Evolutionary conservation across 768 basidiomycete species (phyloP).

Genomic region (Imleria badia): DNA sequence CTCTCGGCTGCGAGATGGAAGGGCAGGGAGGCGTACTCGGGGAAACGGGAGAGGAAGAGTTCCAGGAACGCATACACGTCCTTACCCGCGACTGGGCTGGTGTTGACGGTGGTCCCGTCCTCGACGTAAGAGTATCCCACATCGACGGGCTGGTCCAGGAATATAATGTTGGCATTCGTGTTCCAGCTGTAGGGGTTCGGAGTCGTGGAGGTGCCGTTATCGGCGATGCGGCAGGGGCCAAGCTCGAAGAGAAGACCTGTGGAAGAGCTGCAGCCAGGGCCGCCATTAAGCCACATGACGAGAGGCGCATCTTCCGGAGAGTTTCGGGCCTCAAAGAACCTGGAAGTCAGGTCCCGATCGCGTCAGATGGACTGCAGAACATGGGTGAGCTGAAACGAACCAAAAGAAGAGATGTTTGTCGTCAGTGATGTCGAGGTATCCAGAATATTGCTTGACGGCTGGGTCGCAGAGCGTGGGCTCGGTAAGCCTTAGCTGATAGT

Average conservation of each 20-base stretch:
- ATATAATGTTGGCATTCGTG: constrained; percentile 57
- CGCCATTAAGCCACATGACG: constrained; percentile 89
- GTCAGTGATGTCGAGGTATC: constrained; percentile 79
- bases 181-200: constrained; percentile 88
- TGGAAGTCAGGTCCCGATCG: constrained; percentile 25
- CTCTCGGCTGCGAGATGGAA: constrained; percentile 85
- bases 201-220: constrained; percentile 69
- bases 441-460: constrained; percentile 71
- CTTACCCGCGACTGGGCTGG: constrained; percentile 80
- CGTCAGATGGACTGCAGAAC: not conserved
- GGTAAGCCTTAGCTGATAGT: constrained; percentile 59
- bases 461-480: constrained; percentile 77
- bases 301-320: constrained; percentile 78
- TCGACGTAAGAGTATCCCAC: constrained; percentile 90
- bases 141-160: constrained; percentile 75
- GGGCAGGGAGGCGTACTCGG: constrained; percentile 63
- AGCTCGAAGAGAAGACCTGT: constrained; percentile 91
- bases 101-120: constrained; percentile 71
- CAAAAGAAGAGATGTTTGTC: constrained; percentile 89
- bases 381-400: constrained; percentile 37
- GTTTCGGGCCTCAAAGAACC: constrained; percentile 87
- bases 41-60: constrained; percentile 76
- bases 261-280: constrained; percentile 69
- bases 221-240: constrained; percentile 77
- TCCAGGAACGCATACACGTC: constrained; percentile 88